Conservation (phyloP, 805 yeast species). For the Yamadazyma nakazawae region DNA sequence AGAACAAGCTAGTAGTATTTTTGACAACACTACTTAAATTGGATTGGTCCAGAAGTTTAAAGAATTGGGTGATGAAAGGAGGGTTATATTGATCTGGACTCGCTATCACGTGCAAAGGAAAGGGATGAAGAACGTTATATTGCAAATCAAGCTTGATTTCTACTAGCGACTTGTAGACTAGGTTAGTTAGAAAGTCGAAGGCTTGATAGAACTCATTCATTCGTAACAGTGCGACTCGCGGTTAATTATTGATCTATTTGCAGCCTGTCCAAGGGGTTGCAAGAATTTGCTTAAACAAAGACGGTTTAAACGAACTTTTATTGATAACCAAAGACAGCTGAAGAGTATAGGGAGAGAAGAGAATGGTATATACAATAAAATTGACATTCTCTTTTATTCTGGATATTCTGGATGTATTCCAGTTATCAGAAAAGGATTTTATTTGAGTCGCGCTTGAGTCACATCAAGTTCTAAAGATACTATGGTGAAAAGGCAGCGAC, state of each 20-base stretch:
- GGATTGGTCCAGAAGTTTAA: not conserved
- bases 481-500: slow-evolving; percentile 4
- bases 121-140: slow-evolving; percentile 6
- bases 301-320: no score
- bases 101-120: slow-evolving; percentile 17
- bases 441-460: slow-evolving; percentile 1
- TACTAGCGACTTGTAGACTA: not conserved
- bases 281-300: no score
- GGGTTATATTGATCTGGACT: slow-evolving; percentile 24
- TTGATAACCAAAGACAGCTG: not conserved
- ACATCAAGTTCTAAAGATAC: not conserved
- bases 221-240: not conserved
- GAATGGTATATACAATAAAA: not conserved
- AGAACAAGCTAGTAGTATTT: slow-evolving; percentile 3
- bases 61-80: slow-evolving; percentile 19
- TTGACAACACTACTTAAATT: not conserved
- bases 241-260: not conserved
- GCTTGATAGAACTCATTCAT: slow-evolving; percentile 1
- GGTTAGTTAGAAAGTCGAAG: not conserved
- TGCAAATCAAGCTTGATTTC: slow-evolving; percentile 4
- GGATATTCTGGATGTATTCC: no score
- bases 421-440: not conserved
- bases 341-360: not conserved
- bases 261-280: not conserved
- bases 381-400: not conserved